Conservation (phyloP, 805 yeast species). For the Barnettozyma wickerhamii region DNA sequence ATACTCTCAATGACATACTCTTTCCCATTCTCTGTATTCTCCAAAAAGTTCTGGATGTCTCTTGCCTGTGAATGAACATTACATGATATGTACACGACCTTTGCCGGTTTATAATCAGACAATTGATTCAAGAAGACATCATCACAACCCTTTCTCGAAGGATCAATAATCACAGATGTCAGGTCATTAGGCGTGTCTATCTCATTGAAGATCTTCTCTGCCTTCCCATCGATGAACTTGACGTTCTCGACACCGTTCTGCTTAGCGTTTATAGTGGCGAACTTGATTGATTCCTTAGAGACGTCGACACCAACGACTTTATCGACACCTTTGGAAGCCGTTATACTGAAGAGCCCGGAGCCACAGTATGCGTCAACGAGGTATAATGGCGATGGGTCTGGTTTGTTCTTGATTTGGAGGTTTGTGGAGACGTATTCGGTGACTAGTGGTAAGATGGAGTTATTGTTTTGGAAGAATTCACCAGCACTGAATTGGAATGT, state of each 20-base stretch:
- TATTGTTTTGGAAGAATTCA: constrained; percentile 94
- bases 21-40: constrained; percentile 55
- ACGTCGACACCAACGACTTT: constrained; percentile 85
- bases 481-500: constrained; percentile 89
- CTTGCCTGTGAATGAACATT: constrained; percentile 98
- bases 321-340: constrained; percentile 78
- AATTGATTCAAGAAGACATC: constrained; percentile 81
- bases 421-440: constrained; percentile 77
- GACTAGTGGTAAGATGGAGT: constrained; percentile 80
- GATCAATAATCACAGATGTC: constrained; percentile 91
- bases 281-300: constrained; percentile 70
- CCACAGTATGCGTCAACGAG: constrained; percentile 96
- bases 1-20: constrained; percentile 73
- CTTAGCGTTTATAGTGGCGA: constrained; percentile 79
- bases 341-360: constrained; percentile 86
- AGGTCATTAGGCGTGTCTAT: constrained; percentile 69
- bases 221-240: constrained; percentile 84
- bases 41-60: constrained; percentile 79
- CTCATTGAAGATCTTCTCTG: constrained; percentile 79
- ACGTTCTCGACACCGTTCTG: constrained; percentile 75
- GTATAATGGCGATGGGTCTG: constrained; percentile 49
- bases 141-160: constrained; percentile 97
- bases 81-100: constrained; percentile 92
- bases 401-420: constrained; percentile 35
- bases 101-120: constrained; percentile 76